A percentile compares a stretch with the other conserved stretches of the same genome.
Evolutionary conservation across 805 yeast genomes (phyloP).

Genomic region (Metschnikowia lochheadii): DNA sequence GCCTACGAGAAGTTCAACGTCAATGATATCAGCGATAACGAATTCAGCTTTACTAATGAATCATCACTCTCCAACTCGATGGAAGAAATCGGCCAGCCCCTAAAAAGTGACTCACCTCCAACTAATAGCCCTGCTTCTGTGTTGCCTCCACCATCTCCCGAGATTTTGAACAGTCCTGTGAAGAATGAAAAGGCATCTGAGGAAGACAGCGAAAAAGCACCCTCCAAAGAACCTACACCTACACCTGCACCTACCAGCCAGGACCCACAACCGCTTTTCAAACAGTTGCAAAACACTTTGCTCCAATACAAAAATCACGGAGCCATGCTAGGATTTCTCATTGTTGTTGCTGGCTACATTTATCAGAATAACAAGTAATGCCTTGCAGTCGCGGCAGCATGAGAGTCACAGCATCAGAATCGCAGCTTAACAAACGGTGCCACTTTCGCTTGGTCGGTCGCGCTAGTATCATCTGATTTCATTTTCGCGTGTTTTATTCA

Average conservation of each 20-base stretch:
- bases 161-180: not conserved
- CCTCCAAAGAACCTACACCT: not conserved
- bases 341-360: constrained; percentile 15
- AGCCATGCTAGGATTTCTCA: constrained; percentile 9
- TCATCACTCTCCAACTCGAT: not conserved
- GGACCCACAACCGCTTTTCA: constrained; percentile 3
- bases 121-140: not conserved
- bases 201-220: not conserved
- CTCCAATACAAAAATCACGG: constrained; percentile 13
- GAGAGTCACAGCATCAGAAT: not conserved
- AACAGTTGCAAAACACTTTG: constrained; percentile 6
- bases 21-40: constrained; percentile 1
- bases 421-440: too few relatives aligned
- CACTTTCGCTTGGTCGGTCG: not conserved
- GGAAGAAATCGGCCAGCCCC: not conserved
- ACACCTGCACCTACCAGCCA: not conserved
- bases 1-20: not conserved
- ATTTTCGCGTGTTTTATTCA: not conserved
- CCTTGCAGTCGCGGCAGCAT: not conserved
- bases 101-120: not conserved
- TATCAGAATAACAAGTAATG: constrained; percentile 9
- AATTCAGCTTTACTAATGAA: constrained; percentile 2
- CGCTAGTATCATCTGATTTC: constrained; percentile 4
- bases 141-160: not conserved
- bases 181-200: not conserved